phyloP scores from a whole-genome alignment of 768 basidiomycete species.

The Calocera viscosa region DNA sequence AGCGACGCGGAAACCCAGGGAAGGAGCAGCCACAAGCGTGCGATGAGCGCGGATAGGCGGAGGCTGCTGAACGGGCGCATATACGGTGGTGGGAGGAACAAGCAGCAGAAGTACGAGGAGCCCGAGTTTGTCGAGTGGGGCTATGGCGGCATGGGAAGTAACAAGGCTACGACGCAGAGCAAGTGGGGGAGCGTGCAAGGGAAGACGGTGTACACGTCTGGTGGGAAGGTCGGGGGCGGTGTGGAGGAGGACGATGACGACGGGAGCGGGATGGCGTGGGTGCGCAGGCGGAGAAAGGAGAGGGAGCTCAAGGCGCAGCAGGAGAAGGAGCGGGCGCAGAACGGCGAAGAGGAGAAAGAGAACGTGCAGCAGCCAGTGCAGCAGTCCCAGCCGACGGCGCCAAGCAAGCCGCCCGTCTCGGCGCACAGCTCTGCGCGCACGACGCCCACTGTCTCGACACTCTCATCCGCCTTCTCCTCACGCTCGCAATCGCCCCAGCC shows the following conservation, averaged over 20 bases:
- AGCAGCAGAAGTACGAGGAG: conserved; percentile 36
- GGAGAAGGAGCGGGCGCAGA: conserved; percentile 18
- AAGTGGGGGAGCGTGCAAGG: conserved; percentile 15
- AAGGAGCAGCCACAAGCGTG: neutral
- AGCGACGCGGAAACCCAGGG: neutral
- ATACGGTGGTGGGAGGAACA: conserved; percentile 40
- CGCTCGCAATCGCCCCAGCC: neutral
- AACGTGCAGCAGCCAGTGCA: conserved; percentile 18
- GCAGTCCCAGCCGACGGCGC: conserved; percentile 13
- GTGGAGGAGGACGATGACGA: conserved; percentile 52
- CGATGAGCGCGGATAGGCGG: conserved; percentile 29
- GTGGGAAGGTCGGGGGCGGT: conserved; percentile 24
- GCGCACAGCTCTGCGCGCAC: neutral
- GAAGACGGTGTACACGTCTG: conserved; percentile 15
- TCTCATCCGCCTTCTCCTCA: neutral
- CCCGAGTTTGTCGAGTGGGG: conserved; percentile 91
- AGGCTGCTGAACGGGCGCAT: conserved; percentile 78
- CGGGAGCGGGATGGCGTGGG: conserved; percentile 79
- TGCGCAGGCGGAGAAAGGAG: conserved; percentile 48
- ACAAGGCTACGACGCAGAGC: conserved; percentile 19
- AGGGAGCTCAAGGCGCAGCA: conserved; percentile 38
- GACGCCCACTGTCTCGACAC: neutral
- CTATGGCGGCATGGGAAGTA: conserved; percentile 68
- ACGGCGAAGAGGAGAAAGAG: conserved; percentile 14
- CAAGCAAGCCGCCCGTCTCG: neutral